Evolutionary conservation across 805 yeast species (phyloP), one percentile per base, ranked within the genome.

Genomic region (Kuraishia capsulata): DNA sequence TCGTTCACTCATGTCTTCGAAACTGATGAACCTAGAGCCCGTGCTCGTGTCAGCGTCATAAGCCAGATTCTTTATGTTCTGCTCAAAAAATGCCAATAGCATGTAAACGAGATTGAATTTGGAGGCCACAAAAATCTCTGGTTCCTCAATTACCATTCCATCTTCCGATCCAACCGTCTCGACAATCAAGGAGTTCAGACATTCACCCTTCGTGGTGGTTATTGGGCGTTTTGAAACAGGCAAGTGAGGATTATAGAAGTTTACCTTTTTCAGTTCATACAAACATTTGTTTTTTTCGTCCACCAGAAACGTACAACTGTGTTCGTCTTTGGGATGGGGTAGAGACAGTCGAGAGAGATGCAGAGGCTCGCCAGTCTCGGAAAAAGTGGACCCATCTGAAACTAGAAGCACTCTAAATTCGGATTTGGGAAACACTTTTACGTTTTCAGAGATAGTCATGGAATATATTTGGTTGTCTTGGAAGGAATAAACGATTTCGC

Each of bases 1-100:
- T 14, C 48, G 43, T 44, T 70, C 76, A 5, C 56, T 48, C 3
- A 73, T 44, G 48, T 73, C 78, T 18, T 73, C 76, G 13, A 61
- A 45, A 0, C 69, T 52, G 41, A 64, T 41, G 45, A 57, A 53
- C 33, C 71, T 47, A 33, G 45, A 30, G 28, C 37, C 36, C 31
- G 20, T 33, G 4, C 36, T 30, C 31, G 31, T 28, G 17, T 28
- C 31, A 5, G 29, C 38, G 35, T 43, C 41, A 4, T 32, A 29
- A 3, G 30, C 35, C n/a, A 61, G 57, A 19, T 49, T 48, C 17
- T 52, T 51, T 2, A 56, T 39, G 23, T 49, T 39, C 3, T 45
- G 38, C 19, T 52, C 47, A 44, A 71, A 62, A 32, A 57, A 54
- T 2, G 59, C 44, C 10, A 73, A 52, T 35, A 75, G 44, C 3